Evolutionary conservation across 1,139 yeast genomes (phyloP).

Genomic region (Blastobotrys serpentis): DNA sequence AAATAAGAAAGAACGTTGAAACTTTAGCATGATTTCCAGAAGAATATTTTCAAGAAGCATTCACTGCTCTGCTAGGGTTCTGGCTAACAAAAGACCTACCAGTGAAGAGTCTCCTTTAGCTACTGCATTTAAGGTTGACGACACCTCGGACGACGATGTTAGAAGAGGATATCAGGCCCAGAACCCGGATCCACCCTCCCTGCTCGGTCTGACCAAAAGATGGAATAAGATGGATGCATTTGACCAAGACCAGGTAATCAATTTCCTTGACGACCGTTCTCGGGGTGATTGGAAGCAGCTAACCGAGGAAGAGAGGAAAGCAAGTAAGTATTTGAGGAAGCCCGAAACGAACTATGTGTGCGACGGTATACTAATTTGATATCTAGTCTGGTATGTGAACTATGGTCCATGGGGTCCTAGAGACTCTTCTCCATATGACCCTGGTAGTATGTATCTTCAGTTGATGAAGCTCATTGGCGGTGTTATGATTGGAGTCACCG

Average conservation of each 20-base stretch:
- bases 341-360: constrained; percentile 23
- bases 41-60: background rate
- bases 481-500: constrained; percentile 30
- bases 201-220: constrained; percentile 32
- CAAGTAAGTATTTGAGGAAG: constrained; percentile 32
- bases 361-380: constrained; percentile 14
- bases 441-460: constrained; percentile 32
- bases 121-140: constrained; percentile 34
- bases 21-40: background rate
- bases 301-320: constrained; percentile 39
- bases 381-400: constrained; percentile 34
- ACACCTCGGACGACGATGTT: constrained; percentile 34
- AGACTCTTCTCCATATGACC: constrained; percentile 26
- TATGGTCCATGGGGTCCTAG: constrained; percentile 45
- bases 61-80: background rate
- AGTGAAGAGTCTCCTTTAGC: constrained; percentile 28
- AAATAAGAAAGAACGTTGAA: too few relatives aligned
- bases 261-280: constrained; percentile 46
- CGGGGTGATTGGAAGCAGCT: constrained; percentile 44
- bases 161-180: constrained; percentile 30
- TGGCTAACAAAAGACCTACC: background rate
- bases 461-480: constrained; percentile 29
- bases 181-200: constrained; percentile 37
- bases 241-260: constrained; percentile 45
- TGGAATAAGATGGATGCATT: constrained; percentile 43